phyloP scores from a whole-genome alignment of 2,329 filamentous ascomycete genomes.

The Pseudopyricularia javanii region DNA sequence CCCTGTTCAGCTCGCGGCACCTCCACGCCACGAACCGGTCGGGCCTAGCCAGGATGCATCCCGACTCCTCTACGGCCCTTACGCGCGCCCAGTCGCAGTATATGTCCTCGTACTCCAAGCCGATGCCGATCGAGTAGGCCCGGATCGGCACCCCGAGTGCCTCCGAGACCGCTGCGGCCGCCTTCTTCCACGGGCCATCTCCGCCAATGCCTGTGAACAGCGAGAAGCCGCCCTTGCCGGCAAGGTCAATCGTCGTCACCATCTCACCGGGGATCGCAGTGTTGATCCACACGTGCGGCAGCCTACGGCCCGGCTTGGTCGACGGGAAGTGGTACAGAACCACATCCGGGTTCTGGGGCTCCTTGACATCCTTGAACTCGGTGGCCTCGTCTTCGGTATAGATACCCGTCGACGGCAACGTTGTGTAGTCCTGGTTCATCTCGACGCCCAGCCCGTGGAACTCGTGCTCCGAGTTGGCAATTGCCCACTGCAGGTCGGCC shows the following conservation, averaged over 20 bases:
- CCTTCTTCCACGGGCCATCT: conserved; percentile 33
- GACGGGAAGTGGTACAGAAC: conserved; percentile 28
- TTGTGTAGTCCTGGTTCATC: conserved; percentile 43
- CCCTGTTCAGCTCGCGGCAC: conserved; percentile 8
- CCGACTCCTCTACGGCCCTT: conserved; percentile 42
- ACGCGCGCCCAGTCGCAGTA: conserved; percentile 46
- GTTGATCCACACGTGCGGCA: conserved; percentile 54
- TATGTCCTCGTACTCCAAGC: conserved; percentile 47
- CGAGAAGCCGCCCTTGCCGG: conserved; percentile 39
- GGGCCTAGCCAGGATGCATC: conserved; percentile 44
- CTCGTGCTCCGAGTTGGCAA: conserved; percentile 30
- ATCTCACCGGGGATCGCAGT: conserved; percentile 26
- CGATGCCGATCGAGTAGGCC: conserved; percentile 40
- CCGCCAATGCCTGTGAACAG: conserved; percentile 44
- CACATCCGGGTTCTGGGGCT: conserved; percentile 18
- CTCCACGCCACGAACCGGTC: conserved; percentile 47
- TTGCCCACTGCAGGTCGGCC: conserved; percentile 23
- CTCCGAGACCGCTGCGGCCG: conserved; percentile 25
- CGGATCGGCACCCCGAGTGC: conserved; percentile 32
- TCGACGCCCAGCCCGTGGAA: conserved; percentile 44
- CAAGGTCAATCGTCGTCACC: conserved; percentile 47
- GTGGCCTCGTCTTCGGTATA: conserved; percentile 27
- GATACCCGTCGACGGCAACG: conserved; percentile 22
- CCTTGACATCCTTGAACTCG: conserved; percentile 6
- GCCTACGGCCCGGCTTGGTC: conserved; percentile 45